phyloP scores from a whole-genome alignment of 1,284 basidiomycete genomes.

The Cutaneotrichosporon dermatis region DNA sequence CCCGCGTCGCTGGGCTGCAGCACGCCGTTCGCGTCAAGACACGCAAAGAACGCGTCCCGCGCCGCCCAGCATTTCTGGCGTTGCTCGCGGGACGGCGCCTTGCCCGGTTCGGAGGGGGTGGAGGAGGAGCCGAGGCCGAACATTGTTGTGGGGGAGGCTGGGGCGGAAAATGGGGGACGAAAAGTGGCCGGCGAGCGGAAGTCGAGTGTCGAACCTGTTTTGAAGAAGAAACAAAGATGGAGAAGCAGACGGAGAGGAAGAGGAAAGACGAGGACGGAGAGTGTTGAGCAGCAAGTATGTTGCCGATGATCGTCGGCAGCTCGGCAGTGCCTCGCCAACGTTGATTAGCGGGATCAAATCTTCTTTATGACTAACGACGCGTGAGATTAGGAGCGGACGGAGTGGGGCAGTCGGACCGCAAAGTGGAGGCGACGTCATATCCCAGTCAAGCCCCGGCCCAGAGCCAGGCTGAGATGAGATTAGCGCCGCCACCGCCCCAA shows the following conservation, averaged over 20 bases:
- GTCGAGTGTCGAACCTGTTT: too few relatives aligned
- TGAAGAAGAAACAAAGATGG: too few relatives aligned
- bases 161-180: neutral
- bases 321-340: too few relatives aligned
- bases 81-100: constrained; percentile 46
- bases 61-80: constrained; percentile 47
- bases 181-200: neutral
- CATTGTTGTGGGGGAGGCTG: neutral
- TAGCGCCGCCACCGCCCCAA: too few relatives aligned
- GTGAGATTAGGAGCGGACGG: neutral
- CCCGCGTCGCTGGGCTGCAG: constrained; percentile 33
- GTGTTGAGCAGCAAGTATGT: too few relatives aligned
- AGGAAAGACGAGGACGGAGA: too few relatives aligned
- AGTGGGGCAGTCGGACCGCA: neutral
- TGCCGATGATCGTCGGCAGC: too few relatives aligned
- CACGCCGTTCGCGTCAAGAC: constrained; percentile 44
- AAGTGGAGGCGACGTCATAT: neutral
- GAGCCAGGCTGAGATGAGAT: too few relatives aligned
- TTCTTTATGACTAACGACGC: too few relatives aligned
- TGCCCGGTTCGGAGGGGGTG: constrained; percentile 6
- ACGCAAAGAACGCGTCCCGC: constrained; percentile 49
- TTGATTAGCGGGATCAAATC: too few relatives aligned
- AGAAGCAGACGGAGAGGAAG: too few relatives aligned
- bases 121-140: constrained; percentile 10
- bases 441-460: neutral